phyloP scores from a whole-genome alignment of 768 basidiomycete species.

The Termitomyces sp. region DNA sequence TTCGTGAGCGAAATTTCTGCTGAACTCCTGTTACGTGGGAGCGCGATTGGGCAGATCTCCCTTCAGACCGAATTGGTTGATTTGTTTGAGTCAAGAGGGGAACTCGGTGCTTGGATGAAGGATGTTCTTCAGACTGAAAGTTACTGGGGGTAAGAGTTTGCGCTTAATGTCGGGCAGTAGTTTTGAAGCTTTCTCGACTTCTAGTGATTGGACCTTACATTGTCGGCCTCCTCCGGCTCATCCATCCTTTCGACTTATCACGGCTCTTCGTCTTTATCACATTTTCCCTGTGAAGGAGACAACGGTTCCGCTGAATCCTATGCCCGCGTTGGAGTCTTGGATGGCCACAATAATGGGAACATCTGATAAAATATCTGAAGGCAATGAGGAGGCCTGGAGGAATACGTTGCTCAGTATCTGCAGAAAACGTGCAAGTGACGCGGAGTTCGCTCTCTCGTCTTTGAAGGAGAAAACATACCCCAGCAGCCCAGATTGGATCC shows the following conservation, averaged over 20 bases:
- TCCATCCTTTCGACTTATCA: conserved; percentile 78
- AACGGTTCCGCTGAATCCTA: conserved; percentile 17
- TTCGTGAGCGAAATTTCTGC: conserved; percentile 50
- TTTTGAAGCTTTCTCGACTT: not conserved
- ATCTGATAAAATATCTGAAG: conserved; percentile 37
- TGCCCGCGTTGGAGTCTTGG: conserved; percentile 42
- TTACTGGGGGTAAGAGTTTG: conserved; percentile 75
- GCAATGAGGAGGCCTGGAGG: conserved; percentile 48
- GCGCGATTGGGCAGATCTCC: conserved; percentile 51
- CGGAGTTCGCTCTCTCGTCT: conserved; percentile 5
- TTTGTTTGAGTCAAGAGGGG: conserved; percentile 40
- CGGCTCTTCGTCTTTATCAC: conserved; percentile 64
- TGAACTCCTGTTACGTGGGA: conserved; percentile 21
- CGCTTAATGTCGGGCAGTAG: not conserved
- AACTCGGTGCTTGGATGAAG: conserved; percentile 41
- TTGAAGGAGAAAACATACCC: not conserved
- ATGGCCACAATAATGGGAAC: conserved; percentile 44
- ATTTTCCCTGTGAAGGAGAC: conserved; percentile 27
- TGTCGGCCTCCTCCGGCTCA: conserved; percentile 52
- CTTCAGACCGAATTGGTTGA: conserved; percentile 49
- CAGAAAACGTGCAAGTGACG: conserved; percentile 12
- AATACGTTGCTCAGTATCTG: conserved; percentile 28
- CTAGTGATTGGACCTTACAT: conserved; percentile 80
- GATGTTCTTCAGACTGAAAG: conserved; percentile 51
- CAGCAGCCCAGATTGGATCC: conserved; percentile 6